Evolutionary conservation across 2,329 filamentous ascomycete species (phyloP).

Genomic region (Chaetomiaceae sp.): DNA sequence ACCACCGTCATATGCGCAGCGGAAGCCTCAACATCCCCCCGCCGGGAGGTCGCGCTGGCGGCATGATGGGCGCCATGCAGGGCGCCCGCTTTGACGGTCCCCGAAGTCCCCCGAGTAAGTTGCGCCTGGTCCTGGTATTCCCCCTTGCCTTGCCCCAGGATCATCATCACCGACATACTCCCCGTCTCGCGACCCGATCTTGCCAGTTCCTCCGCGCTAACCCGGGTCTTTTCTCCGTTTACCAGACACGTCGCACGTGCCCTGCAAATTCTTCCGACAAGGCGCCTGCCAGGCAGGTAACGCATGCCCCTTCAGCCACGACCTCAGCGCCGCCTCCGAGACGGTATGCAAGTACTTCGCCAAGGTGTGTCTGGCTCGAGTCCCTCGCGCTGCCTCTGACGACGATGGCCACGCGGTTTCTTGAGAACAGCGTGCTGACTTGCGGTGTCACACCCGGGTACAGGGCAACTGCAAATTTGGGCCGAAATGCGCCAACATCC

Average conservation of each 20-base stretch:
- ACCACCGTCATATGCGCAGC: constrained; percentile 47
- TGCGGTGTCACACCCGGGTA: constrained; percentile 15
- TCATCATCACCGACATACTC: background rate
- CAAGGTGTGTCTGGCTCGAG: constrained; percentile 60
- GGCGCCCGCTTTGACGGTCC: constrained; percentile 52
- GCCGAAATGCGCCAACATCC: constrained; percentile 93
- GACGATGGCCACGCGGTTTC: constrained; percentile 4
- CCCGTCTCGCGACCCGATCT: background rate
- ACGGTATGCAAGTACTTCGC: constrained; percentile 98
- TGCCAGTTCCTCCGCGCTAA: background rate
- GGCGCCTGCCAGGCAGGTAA: constrained; percentile 93
- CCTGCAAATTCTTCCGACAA: constrained; percentile 98
- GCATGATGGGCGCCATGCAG: constrained; percentile 36
- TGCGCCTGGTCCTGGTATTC: constrained; percentile 1
- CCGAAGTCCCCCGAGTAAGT: constrained; percentile 60
- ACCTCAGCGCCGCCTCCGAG: constrained; percentile 77
- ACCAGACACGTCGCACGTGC: constrained; percentile 92
- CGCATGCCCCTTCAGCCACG: constrained; percentile 94
- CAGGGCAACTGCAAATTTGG: constrained; percentile 99
- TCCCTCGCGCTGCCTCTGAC: background rate
- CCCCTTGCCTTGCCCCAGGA: background rate
- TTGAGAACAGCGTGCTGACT: constrained; percentile 17
- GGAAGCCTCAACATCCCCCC: constrained; percentile 53
- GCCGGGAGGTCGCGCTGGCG: constrained; percentile 27
- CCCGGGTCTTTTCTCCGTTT: background rate